These are phyloP conservation scores for Plasmodium chabaudi DNA, from an alignment of 169 alveolate species.

Conservation along the genomic window DNA sequence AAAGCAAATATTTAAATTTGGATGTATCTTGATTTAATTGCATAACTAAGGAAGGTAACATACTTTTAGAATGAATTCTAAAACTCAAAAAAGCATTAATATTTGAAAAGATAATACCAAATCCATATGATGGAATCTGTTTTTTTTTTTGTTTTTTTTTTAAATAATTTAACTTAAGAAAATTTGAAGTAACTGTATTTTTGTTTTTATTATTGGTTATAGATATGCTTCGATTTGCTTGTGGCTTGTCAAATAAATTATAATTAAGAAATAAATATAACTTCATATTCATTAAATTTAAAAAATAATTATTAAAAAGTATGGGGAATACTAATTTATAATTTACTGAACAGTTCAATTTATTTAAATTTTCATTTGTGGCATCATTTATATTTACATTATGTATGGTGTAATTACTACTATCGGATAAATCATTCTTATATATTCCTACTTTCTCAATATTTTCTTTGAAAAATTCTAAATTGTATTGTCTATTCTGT, in stretches of 20 bases:
- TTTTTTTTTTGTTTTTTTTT: conserved; percentile 24
- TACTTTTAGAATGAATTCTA: neutral
- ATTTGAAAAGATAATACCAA: conserved; percentile 36
- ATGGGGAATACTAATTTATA: conserved; percentile 51
- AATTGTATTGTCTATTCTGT: neutral
- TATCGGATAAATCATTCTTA: neutral
- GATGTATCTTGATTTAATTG: conserved; percentile 37
- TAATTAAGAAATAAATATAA: conserved; percentile 54
- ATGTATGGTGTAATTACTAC: conserved; percentile 10
- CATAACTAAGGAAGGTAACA: conserved; percentile 37
- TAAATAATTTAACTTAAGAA: conserved; percentile 30
- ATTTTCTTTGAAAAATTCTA: conserved; percentile 16
- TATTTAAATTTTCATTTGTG: conserved; percentile 26
- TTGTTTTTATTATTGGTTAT: neutral
- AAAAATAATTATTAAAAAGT: conserved; percentile 43
- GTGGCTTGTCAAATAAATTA: conserved; percentile 12
- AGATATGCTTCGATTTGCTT: neutral
- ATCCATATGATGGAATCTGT: conserved; percentile 39
- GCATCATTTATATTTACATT: conserved; percentile 56
- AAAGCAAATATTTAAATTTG: conserved; percentile 37
- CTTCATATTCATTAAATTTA: conserved; percentile 45
- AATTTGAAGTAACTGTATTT: neutral
- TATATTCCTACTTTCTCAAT: conserved; percentile 4
- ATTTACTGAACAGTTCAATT: conserved; percentile 18
- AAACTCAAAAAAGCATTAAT: conserved; percentile 37